Percentiles rank a stretch among this genome's conserved stretches.
Conservation (phyloP, 2,329 filamentous ascomycete genomes). For the Trichoderma polysporum region DNA sequence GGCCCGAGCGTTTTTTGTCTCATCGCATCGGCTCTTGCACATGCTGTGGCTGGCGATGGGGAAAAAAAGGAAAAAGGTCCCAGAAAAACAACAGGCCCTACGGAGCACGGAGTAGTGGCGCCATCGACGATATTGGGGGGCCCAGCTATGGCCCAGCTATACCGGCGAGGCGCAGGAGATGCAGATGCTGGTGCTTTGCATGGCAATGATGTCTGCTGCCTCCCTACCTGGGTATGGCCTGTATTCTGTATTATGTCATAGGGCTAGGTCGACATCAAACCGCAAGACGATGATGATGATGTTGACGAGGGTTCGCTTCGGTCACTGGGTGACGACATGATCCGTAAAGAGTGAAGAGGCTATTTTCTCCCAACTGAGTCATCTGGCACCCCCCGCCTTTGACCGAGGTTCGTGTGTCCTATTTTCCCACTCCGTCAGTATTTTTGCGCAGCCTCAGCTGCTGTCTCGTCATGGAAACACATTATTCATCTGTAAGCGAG, state of each 20-base stretch:
- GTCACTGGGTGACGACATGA: background rate
- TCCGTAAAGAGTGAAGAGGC: background rate
- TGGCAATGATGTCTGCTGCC: background rate
- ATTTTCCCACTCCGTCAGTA: too few species aligned
- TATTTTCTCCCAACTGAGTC: background rate
- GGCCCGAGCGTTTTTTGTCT: background rate
- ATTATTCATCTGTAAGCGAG: background rate
- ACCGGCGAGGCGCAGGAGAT: constrained; percentile 11
- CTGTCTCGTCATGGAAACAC: background rate
- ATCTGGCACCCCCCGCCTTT: background rate
- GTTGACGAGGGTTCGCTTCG: background rate
- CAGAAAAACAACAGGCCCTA: background rate
- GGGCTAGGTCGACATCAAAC: too few species aligned
- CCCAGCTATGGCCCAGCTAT: background rate
- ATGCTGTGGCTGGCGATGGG: background rate
- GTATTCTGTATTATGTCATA: background rate
- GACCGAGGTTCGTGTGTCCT: background rate
- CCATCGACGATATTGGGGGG: too few species aligned
- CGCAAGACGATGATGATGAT: background rate
- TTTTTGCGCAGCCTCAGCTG: background rate
- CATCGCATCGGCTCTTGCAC: background rate
- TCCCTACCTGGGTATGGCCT: too few species aligned
- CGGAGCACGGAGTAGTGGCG: background rate
- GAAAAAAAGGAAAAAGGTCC: background rate
- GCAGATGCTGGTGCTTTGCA: background rate